Base-by-base conservation (phyloP, 495 filamentous ascomycete species). In the Tuber umbilicatum region DNA sequence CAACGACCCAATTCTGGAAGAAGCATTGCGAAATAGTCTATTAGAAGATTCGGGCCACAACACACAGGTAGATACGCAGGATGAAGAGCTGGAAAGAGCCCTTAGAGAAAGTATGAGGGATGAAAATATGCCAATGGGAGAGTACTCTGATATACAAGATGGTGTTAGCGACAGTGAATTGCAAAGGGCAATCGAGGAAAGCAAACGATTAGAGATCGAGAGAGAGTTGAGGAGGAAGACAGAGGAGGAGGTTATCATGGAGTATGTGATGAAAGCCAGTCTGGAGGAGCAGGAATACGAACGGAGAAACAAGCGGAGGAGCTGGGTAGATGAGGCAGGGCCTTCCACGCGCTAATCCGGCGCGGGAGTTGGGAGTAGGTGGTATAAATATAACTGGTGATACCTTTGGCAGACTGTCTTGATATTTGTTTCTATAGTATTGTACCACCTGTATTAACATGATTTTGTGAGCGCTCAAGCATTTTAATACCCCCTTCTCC, bases 261-360 rank as follows among this genome's bases (percentile, higher is more conserved):
- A 92, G 75, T 92, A 91, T 82, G 86, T 93, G n/a, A 92, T 89
- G 85, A 89, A 88, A 83, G 91, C 93, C 83, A 93, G 91, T 83
- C 79, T 93, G 35, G 86, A 87, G 0, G 91, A 93, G 84, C 88
- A 89, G 72, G 85, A 88, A 77, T 86, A 86, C 80, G 81, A 84
- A 50, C 80, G 77, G 76, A 79, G 74, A 23, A 73, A 70, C 35
- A 37, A 45, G 38, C 38, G 21, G 19, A 35, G 68, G 9, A 70
- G 60, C 35, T 31, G 64, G 39, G 69, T 27, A 40, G 39, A 41
- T 55, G 39, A 70, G 16, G 14, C 27, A 5, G 69, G 31, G 16
- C 69, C 42, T 40, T 47, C 42, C 31, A 35, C 55, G 2, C 55
- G 55, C 27, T 64, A 35, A 35, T 35, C 12, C 16, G 12, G 27